Base-by-base conservation (phyloP, 352 stramenopile genomes). In the Globisporangium rhizosaccharum region DNA sequence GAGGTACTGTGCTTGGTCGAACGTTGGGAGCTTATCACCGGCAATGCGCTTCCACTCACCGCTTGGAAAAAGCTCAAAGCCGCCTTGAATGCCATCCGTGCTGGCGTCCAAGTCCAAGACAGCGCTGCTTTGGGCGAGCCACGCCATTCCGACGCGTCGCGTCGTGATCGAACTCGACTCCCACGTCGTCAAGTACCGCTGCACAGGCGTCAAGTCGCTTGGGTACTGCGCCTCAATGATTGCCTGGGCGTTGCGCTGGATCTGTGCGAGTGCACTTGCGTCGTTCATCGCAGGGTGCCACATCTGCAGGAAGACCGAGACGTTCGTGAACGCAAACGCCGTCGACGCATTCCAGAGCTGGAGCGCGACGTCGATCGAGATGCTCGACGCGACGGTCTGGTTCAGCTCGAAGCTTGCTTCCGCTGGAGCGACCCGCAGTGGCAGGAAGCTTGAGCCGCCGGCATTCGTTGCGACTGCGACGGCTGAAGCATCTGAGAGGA, bases 401-500 rank as follows among this genome's bases (percentile, higher is more conserved):
- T 89, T 89, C 55, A 87, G 62, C 61, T 89, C 79, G 42, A 89
- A 89, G 10, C 63, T 70, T 28, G 57, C 66, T 47, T 89, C 73
- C 23, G 67, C 50, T 52, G 60, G 59, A 6, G 49, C 53, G 2
- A 81, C 62, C 2, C 68, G 51, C 0, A 80, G 58, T 1, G 61
- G 57, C 11, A 25, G 26, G 20, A 63, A 63, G 17, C 7, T 41
- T 2, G 41, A 47, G 23, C 56, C 25, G 30, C 37, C 36, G 10
- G 20, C 17, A 8, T 49, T 56, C n/a, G 25, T n/a, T n/a, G 59
- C 33, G 3, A 70, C 14, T 1, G 45, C 26, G 2, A 51, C 14
- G 37, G 56, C 53, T 14, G 55, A 59, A 5, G 51, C 50, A 20
- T 66, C 23, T 47, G 67, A 63, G 11, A 87, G 55, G 9, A 87